A percentile compares a stretch with the other conserved stretches of the same genome.
These are phyloP conservation scores for Irpex rosettiformis DNA, from an alignment of 1,284 basidiomycete species.

Conservation along the genomic window DNA sequence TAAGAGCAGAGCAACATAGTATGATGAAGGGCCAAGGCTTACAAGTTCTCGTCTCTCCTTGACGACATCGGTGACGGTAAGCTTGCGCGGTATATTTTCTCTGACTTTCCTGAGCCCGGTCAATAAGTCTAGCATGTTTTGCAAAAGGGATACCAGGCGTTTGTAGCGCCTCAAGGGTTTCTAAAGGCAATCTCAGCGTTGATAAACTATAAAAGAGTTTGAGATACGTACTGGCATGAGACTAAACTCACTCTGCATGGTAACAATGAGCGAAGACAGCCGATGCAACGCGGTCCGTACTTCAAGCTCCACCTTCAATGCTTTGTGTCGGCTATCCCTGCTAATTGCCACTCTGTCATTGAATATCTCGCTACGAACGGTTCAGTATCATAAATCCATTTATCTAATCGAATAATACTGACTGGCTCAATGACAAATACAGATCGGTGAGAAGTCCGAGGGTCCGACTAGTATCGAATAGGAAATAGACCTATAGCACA, in stretches of 20 bases:
- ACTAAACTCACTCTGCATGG: constrained; percentile 48
- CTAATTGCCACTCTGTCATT: constrained; percentile 28
- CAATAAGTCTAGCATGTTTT: constrained; percentile 42
- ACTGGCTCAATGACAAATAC: constrained; percentile 44
- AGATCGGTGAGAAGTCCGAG: constrained; percentile 41
- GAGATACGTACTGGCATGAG: constrained; percentile 39
- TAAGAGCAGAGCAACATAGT: neutral
- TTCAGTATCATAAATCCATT: constrained; percentile 1
- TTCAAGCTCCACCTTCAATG: constrained; percentile 39
- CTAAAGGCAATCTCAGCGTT: constrained; percentile 19
- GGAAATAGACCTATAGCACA: constrained; percentile 42
- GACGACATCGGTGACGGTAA: constrained; percentile 40
- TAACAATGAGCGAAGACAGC: constrained; percentile 35
- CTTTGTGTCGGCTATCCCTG: constrained; percentile 33
- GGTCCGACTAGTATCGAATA: constrained; percentile 38
- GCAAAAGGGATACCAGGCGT: constrained; percentile 35
- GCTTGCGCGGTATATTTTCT: constrained; percentile 46
- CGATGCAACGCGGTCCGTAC: constrained; percentile 40
- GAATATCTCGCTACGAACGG: constrained; percentile 36
- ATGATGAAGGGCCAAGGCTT: constrained; percentile 16
- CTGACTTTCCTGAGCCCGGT: constrained; percentile 45
- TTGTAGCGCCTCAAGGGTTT: constrained; percentile 49
- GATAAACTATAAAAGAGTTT: neutral
- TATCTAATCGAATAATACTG: constrained; percentile 15
- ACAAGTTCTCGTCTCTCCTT: constrained; percentile 45